These are phyloP conservation scores for Kandelia obovata DNA, from an alignment of 345 rosid genomes.

Conservation along the genomic window DNA sequence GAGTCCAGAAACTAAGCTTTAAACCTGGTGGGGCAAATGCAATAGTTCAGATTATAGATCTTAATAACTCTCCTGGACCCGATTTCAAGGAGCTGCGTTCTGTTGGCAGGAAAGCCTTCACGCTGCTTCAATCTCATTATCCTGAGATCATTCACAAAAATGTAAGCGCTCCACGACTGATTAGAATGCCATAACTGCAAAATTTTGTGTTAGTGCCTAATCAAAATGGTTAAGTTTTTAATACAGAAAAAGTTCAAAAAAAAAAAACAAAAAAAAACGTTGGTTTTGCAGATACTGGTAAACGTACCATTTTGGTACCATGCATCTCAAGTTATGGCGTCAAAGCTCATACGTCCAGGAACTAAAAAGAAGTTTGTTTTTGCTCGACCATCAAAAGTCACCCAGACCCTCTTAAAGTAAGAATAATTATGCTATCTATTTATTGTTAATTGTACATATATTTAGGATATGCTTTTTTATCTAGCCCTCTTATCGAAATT, in stretches of 20 bases:
- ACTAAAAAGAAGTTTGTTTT: conserved; percentile 33
- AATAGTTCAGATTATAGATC: conserved; percentile 47
- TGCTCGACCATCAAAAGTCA: conserved; percentile 43
- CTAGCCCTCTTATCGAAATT: background rate
- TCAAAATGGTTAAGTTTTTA: no score
- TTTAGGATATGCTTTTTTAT: background rate
- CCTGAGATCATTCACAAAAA: conserved; percentile 46
- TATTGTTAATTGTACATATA: background rate
- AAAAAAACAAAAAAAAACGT: no score
- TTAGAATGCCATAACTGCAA: background rate
- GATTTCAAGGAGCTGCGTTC: conserved; percentile 34
- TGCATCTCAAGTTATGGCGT: conserved; percentile 32
- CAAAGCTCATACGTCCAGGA: conserved; percentile 28
- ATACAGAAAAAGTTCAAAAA: no score
- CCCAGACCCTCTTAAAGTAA: conserved; percentile 57
- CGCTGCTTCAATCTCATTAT: conserved; percentile 37
- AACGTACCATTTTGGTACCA: conserved; percentile 63
- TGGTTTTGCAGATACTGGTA: conserved; percentile 42
- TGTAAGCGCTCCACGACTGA: conserved; percentile 19
- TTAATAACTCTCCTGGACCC: conserved; percentile 37
- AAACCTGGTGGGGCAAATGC: conserved; percentile 44
- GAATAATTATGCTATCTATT: background rate
- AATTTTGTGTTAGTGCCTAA: background rate
- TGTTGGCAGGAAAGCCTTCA: conserved; percentile 23
- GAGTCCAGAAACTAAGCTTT: conserved; percentile 38